Conservation (phyloP, 495 filamentous ascomycete species). For the Peziza echinospora region DNA sequence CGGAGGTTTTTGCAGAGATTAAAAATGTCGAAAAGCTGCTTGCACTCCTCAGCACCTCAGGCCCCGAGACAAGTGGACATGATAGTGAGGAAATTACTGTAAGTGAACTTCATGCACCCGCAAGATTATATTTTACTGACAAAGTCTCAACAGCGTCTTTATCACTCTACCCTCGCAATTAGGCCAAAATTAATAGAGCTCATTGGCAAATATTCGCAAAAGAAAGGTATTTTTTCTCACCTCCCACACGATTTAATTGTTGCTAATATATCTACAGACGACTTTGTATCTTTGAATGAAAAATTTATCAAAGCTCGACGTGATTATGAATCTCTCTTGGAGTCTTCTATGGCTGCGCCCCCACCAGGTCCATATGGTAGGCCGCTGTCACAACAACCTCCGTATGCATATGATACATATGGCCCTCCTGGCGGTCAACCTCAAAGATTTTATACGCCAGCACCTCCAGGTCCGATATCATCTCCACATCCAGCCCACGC, state of each 20-base stretch:
- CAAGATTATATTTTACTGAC: slow-evolving; percentile 1
- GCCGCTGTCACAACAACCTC: slow-evolving; percentile 31
- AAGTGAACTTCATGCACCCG: slow-evolving; percentile 8
- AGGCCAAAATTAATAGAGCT: slow-evolving; percentile 92
- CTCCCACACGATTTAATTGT: too few species aligned
- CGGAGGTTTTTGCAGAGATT: slow-evolving; percentile 93
- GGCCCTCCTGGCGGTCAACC: slow-evolving; percentile 18
- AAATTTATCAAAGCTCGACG: slow-evolving; percentile 97
- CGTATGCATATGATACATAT: slow-evolving; percentile 37
- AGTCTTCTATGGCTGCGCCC: slow-evolving; percentile 83
- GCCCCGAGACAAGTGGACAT: slow-evolving; percentile 62
- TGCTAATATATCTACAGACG: slow-evolving; percentile 35
- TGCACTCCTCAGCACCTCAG: slow-evolving; percentile 80
- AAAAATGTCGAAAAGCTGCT: slow-evolving; percentile 96
- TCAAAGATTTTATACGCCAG: slow-evolving; percentile 21
- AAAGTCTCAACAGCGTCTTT: slow-evolving; percentile 37
- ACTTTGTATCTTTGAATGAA: slow-evolving; percentile 94
- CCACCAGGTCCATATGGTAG: slow-evolving; percentile 51
- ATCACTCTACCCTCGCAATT: slow-evolving; percentile 83
- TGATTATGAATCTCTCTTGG: slow-evolving; percentile 88
- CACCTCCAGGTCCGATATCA: slow-evolving; percentile 14
- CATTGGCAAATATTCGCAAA: slow-evolving; percentile 97
- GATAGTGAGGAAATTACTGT: slow-evolving; percentile 87
- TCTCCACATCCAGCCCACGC: slow-evolving; percentile 20
- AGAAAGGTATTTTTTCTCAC: slow-evolving; percentile 56